Evolutionary conservation across 2,329 filamentous ascomycete species (phyloP), one percentile per base, ranked within the genome.

Genomic region (Venturia effusa): DNA sequence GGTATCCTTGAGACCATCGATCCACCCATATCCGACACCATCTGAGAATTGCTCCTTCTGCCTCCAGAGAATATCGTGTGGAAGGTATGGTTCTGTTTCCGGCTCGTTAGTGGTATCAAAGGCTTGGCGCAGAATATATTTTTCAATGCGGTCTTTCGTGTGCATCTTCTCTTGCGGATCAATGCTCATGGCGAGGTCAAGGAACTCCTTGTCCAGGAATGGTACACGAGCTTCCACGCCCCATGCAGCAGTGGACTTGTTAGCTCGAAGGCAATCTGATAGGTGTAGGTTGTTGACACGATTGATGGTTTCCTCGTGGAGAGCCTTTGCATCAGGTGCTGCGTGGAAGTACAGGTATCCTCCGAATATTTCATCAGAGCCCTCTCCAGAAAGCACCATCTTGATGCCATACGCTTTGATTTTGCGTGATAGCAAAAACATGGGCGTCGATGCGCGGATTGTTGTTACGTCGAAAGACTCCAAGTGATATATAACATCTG

Each of bases 11-110:
- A 99, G 85, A 7, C 88, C 89, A 73, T 99, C 94, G 74, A 99
- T 99, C 94, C 94, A 99, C 67, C 94, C 92, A 80, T 99, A 99
- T 65, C 94, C 94, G 65, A 99, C 94, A 74, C 94, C 95, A 72
- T 99, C 95, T 65, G 89, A 95, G 82, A 99, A 99, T 80, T 99
- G 94, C 81, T 99, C 94, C 86, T 99, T 99, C 79, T 99, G 95
- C 74, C 95, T 85, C 89, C 91, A 99, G 64, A 99, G 86, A 70
- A 99, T 99, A 75, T 92, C 86, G 22, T 96, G 88, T 8, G 95
- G 94, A n/a, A 99, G 85, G 80, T 97, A 99, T 11, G 94, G 87
- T 69, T 89, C 79, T 60, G 83, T 84, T 59, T 83, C 86, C 19
- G 92, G 91, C 77, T 96, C 89, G 73, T 93, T 91, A 59, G 84